Conservation (phyloP, 306 rosid genomes). For the Castanea crenata region DNA sequence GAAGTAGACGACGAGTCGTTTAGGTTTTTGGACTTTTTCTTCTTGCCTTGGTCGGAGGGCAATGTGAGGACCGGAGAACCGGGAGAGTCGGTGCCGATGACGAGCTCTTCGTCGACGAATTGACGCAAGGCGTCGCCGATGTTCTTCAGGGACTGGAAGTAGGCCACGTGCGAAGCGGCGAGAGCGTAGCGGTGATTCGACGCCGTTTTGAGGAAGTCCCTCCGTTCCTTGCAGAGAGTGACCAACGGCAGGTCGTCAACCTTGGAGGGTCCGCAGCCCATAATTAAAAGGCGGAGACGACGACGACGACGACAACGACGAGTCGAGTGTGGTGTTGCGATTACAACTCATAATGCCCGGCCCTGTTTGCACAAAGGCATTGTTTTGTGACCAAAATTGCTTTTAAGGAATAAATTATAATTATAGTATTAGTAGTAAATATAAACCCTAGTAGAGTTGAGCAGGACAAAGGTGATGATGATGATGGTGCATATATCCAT, state of each 20-base stretch:
- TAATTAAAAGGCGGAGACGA: neutral
- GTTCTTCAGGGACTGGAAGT: slow-evolving; percentile 69
- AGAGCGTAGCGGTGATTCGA: slow-evolving; percentile 79
- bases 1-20: slow-evolving; percentile 48
- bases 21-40: neutral
- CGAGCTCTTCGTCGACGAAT: slow-evolving; percentile 80
- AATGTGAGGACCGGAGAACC: slow-evolving; percentile 84
- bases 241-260: slow-evolving; percentile 82
- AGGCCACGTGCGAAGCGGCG: slow-evolving; percentile 85
- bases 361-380: slow-evolving; percentile 47
- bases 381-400: neutral
- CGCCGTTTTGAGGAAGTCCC: slow-evolving; percentile 66
- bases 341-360: slow-evolving; percentile 32
- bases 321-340: neutral
- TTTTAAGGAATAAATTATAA: neutral
- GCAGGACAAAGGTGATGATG: too few relatives aligned
- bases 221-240: slow-evolving; percentile 71
- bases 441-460: neutral
- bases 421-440: neutral
- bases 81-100: slow-evolving; percentile 36
- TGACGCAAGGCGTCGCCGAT: slow-evolving; percentile 75
- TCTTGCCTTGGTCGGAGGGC: slow-evolving; percentile 60
- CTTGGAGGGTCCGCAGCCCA: slow-evolving; percentile 96
- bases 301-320: too few relatives aligned
- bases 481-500: too few relatives aligned